Conservation (phyloP, 768 basidiomycete genomes). For the Rhodosporidiobolus odoratus region DNA sequence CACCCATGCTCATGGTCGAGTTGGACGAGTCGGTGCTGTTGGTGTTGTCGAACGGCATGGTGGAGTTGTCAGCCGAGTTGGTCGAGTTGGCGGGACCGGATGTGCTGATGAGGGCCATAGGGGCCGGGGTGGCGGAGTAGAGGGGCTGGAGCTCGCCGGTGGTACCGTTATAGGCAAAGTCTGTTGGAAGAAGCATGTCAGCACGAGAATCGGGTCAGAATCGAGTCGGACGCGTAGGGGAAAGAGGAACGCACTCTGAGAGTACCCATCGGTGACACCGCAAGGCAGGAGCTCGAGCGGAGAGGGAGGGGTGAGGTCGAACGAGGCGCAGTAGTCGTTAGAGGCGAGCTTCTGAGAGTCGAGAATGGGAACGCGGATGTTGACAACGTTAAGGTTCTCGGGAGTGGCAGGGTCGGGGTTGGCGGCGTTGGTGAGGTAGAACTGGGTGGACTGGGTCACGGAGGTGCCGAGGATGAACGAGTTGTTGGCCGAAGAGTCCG, state of each 20-base stretch:
- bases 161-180: slow-evolving; percentile 35
- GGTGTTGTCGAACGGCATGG: no score
- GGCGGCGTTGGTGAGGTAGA: slow-evolving; percentile 33
- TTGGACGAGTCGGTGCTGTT: background rate
- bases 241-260: slow-evolving; percentile 25
- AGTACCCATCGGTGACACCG: slow-evolving; percentile 32
- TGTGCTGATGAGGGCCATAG: slow-evolving; percentile 15
- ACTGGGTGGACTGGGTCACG: slow-evolving; percentile 38
- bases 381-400: slow-evolving; percentile 16
- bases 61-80: background rate
- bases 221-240: background rate
- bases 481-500: slow-evolving; percentile 12
- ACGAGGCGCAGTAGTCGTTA: slow-evolving; percentile 40
- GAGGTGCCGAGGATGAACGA: slow-evolving; percentile 39
- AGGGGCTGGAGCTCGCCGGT: slow-evolving; percentile 39
- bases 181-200: slow-evolving; percentile 7
- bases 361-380: slow-evolving; percentile 38
- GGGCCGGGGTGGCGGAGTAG: slow-evolving; percentile 18
- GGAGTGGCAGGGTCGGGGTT: slow-evolving; percentile 9
- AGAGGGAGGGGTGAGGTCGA: slow-evolving; percentile 35
- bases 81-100: background rate
- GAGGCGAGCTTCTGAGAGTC: slow-evolving; percentile 27
- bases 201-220: background rate
- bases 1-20: no score
- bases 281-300: slow-evolving; percentile 37